Base-by-base conservation (phyloP, 768 basidiomycete species). In the Xerocomus spinulosus region DNA sequence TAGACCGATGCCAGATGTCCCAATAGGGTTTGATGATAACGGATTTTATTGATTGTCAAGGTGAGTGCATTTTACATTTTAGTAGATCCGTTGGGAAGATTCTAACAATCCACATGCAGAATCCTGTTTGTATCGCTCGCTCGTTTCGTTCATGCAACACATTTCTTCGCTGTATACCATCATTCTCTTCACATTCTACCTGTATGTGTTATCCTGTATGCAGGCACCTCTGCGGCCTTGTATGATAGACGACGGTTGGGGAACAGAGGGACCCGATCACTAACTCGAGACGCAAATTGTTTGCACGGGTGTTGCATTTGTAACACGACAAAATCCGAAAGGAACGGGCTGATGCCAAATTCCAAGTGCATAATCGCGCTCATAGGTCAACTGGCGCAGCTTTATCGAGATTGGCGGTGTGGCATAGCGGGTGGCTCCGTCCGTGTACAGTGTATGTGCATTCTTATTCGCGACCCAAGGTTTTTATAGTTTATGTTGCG, bases 1-100 rank as follows among this genome's bases (percentile, higher is more conserved):
- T 9, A 64, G 45, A 33, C 56, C 55, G 6, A 29, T 55, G 14
- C 52, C 64, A 4, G 65, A 68, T 12, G 65, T 66, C 8, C 65
- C 65, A 10, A 47, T 44, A 9, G 65, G 62, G 26, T 62, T 62
- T 51, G 64, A 64, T 8, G 60, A 67, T 14, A 23, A 53, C n/a
- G 41, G 18, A 3, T 5, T 36, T 28, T 66, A 46, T 48, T 63
- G 24, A 55, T 28, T 33, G 15, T 23, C 36, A 5, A 51, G 54
- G 56, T 53, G 30, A 52, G 51, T 20, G 32, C n/a, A n/a, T n/a
- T 6, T 23, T 10, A 3, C n/a, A n/a, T n/a, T 25, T 23, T 10
- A 3, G 9, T 46, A n/a, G 5, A 33, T 17, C 18, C 25, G 34
- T 20, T 15, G 34, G 40, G 5, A 30, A 29, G 21, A 28, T 33